Conservation (phyloP, 1,284 basidiomycete species). For the Cutaneotrichosporon cavernicola region DNA sequence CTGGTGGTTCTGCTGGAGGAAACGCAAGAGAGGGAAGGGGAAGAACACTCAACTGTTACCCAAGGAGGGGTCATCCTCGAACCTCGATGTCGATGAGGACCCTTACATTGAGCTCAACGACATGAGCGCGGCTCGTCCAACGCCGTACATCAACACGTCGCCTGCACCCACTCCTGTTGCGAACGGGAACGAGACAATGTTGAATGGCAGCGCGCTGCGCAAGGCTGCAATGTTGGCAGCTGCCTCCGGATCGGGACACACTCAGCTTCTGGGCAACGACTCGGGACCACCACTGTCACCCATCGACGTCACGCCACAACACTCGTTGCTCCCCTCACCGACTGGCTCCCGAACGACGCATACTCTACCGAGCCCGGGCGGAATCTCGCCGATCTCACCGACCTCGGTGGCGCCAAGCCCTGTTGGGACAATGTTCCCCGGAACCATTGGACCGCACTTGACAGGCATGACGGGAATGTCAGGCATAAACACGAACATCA, state of each 20-base stretch:
- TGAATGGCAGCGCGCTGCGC: neutral
- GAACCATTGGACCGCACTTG: neutral
- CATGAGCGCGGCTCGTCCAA: neutral
- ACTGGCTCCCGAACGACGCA: neutral
- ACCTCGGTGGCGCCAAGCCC: neutral
- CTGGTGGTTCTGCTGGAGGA: neutral
- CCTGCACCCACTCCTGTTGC: neutral
- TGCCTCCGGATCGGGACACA: neutral
- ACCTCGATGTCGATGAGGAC: conserved; percentile 9
- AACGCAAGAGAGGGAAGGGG: neutral
- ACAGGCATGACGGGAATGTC: neutral
- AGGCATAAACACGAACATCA: neutral
- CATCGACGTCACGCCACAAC: neutral
- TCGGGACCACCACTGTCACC: neutral
- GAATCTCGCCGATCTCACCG: neutral
- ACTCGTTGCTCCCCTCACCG: neutral
- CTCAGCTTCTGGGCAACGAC: neutral
- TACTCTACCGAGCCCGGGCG: neutral
- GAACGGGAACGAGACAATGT: neutral
- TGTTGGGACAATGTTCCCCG: neutral
- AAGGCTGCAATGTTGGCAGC: conserved; percentile 3
- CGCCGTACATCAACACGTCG: neutral
- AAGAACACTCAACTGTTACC: neutral
- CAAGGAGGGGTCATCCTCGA: neutral
- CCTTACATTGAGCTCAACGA: conserved; percentile 7